Evolutionary conservation across 495 filamentous ascomycete species (phyloP).

Genomic region (Xylaria sp.): DNA sequence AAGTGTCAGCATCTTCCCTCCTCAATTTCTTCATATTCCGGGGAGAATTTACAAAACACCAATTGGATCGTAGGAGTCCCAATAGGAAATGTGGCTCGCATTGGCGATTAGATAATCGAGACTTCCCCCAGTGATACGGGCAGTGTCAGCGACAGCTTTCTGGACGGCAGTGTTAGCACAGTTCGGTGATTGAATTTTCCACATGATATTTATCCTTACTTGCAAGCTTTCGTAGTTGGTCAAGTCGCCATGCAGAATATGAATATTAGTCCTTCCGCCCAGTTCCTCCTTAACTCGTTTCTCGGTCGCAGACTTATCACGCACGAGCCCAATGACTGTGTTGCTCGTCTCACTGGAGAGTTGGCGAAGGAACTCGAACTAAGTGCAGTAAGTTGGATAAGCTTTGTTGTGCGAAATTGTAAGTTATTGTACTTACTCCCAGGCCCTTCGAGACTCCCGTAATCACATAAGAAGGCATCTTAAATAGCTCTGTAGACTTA

Average conservation of each 20-base stretch:
- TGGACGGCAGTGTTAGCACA: background rate
- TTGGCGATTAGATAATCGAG: conserved; percentile 64
- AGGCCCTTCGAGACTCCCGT: conserved; percentile 44
- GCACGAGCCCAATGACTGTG: conserved; percentile 46
- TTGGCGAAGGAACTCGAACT: conserved; percentile 48
- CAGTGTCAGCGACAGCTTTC: conserved; percentile 40
- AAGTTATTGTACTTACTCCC: conserved; percentile 37
- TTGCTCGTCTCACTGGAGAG: conserved; percentile 38
- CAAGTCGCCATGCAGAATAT: conserved; percentile 56
- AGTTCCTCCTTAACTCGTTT: conserved; percentile 43
- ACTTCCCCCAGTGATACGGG: conserved; percentile 46
- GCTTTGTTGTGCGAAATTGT: background rate
- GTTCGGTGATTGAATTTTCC: background rate
- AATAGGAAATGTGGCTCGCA: conserved; percentile 40
- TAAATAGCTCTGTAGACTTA: background rate
- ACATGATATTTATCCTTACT: conserved; percentile 1
- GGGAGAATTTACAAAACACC: conserved; percentile 32
- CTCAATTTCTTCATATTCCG: background rate
- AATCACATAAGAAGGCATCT: conserved; percentile 47
- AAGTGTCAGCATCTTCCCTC: background rate
- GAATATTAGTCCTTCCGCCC: conserved; percentile 46
- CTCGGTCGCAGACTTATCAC: conserved; percentile 40
- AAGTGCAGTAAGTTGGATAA: background rate
- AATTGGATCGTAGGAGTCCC: conserved; percentile 29
- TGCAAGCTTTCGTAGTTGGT: conserved; percentile 48